Conservation (phyloP, 306 rosid species). For the Cyamopsis tetragonoloba region DNA sequence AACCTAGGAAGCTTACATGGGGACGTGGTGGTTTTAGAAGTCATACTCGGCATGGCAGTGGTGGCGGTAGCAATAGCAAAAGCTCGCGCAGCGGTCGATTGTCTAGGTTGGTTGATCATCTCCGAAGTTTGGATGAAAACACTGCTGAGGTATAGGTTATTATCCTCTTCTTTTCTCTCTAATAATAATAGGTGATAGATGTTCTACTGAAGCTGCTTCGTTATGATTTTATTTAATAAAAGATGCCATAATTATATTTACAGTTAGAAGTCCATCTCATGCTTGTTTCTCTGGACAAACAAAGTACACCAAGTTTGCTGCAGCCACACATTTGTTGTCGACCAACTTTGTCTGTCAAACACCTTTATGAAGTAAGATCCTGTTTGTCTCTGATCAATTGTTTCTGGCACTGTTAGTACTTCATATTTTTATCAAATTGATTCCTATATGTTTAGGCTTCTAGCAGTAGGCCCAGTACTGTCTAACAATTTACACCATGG, state of each 20-base stretch:
- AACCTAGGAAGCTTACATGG: conserved; percentile 81
- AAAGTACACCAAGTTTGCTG: conserved; percentile 57
- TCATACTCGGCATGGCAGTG: conserved; percentile 72
- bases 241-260: conserved; percentile 21
- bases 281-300: conserved; percentile 67
- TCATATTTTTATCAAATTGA: background rate
- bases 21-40: conserved; percentile 93
- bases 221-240: conserved; percentile 1
- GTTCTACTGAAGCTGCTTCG: conserved; percentile 15
- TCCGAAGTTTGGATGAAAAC: conserved; percentile 61
- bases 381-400: conserved; percentile 8
- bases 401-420: background rate
- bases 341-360: conserved; percentile 68
- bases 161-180: background rate
- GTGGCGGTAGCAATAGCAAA: conserved; percentile 62
- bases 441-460: background rate
- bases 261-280: conserved; percentile 80
- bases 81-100: conserved; percentile 64
- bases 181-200: background rate
- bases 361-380: conserved; percentile 68
- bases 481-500: conserved; percentile 8
- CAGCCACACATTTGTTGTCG: conserved; percentile 84
- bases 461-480: background rate
- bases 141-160: conserved; percentile 55
- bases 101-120: conserved; percentile 72